These are phyloP conservation scores for Coemansia sp. DNA, from an alignment of 192 early-diverging fungal species.

Conservation along the genomic window DNA sequence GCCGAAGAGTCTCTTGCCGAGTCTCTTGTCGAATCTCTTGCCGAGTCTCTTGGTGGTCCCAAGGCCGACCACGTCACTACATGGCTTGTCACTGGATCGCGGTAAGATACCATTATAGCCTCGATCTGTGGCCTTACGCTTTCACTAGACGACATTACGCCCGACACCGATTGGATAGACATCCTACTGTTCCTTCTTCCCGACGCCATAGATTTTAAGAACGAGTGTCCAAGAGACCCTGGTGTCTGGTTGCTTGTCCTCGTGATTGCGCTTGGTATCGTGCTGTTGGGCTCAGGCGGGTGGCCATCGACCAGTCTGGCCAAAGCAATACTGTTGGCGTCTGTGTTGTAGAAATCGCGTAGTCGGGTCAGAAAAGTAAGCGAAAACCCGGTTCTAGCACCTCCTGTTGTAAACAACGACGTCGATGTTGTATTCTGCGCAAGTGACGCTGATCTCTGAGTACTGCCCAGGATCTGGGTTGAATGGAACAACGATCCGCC, in stretches of 20 bases:
- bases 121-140: slow-evolving; percentile 34
- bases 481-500: slow-evolving; percentile 1
- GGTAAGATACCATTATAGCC: slow-evolving; percentile 40
- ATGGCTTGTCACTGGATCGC: slow-evolving; percentile 29
- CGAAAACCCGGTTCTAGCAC: slow-evolving; percentile 25
- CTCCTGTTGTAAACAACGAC: background rate
- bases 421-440: background rate
- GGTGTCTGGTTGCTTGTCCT: background rate
- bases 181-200: slow-evolving; percentile 14
- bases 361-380: slow-evolving; percentile 24
- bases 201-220: background rate
- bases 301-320: slow-evolving; percentile 8
- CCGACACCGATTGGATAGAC: slow-evolving; percentile 30
- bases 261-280: slow-evolving; percentile 36
- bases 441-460: background rate
- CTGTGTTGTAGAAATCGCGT: slow-evolving; percentile 36
- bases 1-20: background rate
- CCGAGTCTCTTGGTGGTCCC: background rate
- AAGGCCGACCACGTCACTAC: slow-evolving; percentile 42
- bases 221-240: background rate
- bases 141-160: slow-evolving; percentile 19
- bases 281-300: slow-evolving; percentile 2
- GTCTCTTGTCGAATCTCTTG: no score
- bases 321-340: slow-evolving; percentile 20
- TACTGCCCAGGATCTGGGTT: background rate